Conservation (phyloP, 192 early-diverging fungal species). For the Dimargaris cristalligena region DNA sequence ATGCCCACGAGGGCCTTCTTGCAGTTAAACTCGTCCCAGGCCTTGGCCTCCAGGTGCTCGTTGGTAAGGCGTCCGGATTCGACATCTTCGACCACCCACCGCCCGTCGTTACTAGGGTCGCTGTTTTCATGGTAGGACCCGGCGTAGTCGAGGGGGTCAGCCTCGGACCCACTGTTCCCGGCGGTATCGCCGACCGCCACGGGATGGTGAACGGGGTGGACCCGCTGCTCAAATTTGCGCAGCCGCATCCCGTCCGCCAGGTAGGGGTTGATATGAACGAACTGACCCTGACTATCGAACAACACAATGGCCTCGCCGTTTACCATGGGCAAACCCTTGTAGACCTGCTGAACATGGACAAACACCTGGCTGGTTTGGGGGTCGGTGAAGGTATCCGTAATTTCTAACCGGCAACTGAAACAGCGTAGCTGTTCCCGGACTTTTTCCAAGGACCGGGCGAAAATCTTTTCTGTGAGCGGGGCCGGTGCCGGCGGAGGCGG, state of each 20-base stretch:
- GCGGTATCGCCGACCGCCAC: neutral
- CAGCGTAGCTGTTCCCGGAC: too few relatives aligned
- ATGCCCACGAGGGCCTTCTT: conserved; percentile 4
- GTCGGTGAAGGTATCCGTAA: neutral
- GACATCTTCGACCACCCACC: neutral
- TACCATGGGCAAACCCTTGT: neutral
- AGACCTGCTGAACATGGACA: neutral
- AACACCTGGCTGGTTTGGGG: neutral
- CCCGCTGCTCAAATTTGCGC: neutral
- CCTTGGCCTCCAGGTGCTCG: neutral
- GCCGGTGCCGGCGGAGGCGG: too few relatives aligned
- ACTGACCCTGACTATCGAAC: neutral
- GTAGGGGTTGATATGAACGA: neutral
- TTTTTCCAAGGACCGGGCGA: too few relatives aligned
- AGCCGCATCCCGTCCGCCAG: neutral
- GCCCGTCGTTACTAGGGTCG: neutral
- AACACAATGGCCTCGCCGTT: neutral
- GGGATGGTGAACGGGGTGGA: neutral
- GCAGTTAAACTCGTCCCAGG: conserved; percentile 6
- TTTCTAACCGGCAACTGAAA: neutral
- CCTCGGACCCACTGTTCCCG: neutral
- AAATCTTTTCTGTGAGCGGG: too few relatives aligned
- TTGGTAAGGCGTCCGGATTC: neutral
- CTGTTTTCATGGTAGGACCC: neutral
- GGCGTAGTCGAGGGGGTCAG: neutral